Evolutionary conservation across 306 rosid species (phyloP).

Genomic region (Vigna nakashimae): DNA sequence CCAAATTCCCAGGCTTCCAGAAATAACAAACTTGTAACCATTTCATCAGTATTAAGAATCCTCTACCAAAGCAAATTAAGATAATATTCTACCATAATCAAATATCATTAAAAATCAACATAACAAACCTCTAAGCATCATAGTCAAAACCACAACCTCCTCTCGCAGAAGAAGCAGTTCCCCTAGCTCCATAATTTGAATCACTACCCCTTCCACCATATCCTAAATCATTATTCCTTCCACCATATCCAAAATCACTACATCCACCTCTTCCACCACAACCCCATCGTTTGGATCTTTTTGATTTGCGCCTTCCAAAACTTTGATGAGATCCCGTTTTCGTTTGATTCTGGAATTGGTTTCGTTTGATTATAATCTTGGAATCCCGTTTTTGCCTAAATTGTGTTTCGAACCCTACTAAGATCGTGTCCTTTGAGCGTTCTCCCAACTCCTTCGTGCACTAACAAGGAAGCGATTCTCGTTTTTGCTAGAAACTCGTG

Average conservation of each 20-base stretch:
- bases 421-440: slow-evolving; percentile 93
- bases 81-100: background rate
- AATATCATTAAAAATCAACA: background rate
- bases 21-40: slow-evolving; percentile 14
- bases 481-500: slow-evolving; percentile 86
- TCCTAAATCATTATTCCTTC: slow-evolving; percentile 44
- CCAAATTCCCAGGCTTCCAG: slow-evolving; percentile 22
- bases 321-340: slow-evolving; percentile 72
- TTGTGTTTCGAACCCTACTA: slow-evolving; percentile 80
- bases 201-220: slow-evolving; percentile 47
- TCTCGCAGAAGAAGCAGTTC: slow-evolving; percentile 60
- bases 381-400: slow-evolving; percentile 92
- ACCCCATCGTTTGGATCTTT: slow-evolving; percentile 84
- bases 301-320: slow-evolving; percentile 98
- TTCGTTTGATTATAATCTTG: slow-evolving; percentile 49
- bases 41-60: background rate
- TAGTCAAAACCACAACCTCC: slow-evolving; percentile 67
- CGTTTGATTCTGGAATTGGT: too few species aligned
- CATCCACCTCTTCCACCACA: slow-evolving; percentile 75
- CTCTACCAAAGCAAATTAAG: background rate
- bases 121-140: slow-evolving; percentile 68
- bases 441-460: slow-evolving; percentile 92
- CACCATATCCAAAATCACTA: slow-evolving; percentile 71
- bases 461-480: slow-evolving; percentile 81
- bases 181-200: slow-evolving; percentile 63